Evolutionary conservation across 192 early-diverging fungal species (phyloP), one percentile per base, ranked within the genome.

Genomic region (Coemansia sp.): DNA sequence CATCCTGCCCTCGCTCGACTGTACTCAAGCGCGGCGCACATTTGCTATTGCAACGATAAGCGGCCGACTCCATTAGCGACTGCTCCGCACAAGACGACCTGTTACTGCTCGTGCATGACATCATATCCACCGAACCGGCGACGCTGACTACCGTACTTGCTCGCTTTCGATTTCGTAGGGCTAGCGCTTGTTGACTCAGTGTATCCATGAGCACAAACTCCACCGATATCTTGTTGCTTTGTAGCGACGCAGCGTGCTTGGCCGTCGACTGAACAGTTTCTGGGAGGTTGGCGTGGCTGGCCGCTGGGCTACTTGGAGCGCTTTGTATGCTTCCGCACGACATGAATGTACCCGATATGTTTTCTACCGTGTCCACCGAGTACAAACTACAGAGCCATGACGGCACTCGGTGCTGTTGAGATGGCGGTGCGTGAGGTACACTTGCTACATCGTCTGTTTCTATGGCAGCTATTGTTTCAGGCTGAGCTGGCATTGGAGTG

Each of bases 21-120:
- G 75, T 83, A 40, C 80, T 83, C 13, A 83, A 70, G 22, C 80
- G 64, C 18, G 80, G 80, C 13, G 76, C 76, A 36, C 66, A 75
- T 22, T 64, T 70, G 61, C 62, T 68, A 60, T 63, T 75, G 52
- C 76, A 83, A 4, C 69, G 43, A 38, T 78, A 78, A 5, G 80
- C 72, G 3, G 62, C 29, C 11, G 62, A 9, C 18, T 74, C 72
- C n/a, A 78, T 65, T 6, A 66, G 36, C 20, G 52, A 44, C 20
- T 62, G 34, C 33, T 78, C 76, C 22, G 72, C 49, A 38, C 57
- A 65, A 9, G 72, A 75, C 9, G 67, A 74, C 18, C 60, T 71
- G 75, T 66, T 74, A 39, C 75, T 69, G 43, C 57, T 52, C n/a
- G 41, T 62, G 9, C 53, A 65, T 31, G 64, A 64, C 39, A 49